phyloP scores from a whole-genome alignment of 2,329 filamentous ascomycete genomes.

The Microdochium nivale region DNA sequence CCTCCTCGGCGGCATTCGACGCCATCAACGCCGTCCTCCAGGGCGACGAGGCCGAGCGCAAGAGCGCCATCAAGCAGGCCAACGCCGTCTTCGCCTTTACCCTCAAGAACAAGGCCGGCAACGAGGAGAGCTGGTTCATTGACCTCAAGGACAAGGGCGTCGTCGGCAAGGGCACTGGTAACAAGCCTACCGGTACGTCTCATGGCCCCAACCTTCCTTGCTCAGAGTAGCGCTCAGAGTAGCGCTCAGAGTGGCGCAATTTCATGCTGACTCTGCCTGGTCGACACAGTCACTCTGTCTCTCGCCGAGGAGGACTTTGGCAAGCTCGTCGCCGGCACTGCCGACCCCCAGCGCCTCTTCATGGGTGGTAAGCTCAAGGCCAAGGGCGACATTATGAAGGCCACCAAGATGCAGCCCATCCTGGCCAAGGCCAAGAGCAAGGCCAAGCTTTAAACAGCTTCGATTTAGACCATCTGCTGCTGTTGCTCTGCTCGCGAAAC shows the following conservation, averaged over 20 bases:
- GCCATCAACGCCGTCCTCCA: slow-evolving; percentile 67
- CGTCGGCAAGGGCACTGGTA: slow-evolving; percentile 68
- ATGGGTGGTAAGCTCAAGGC: slow-evolving; percentile 99
- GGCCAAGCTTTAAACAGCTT: slow-evolving; percentile 62
- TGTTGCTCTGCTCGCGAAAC: no score
- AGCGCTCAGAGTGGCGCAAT: not conserved
- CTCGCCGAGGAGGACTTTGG: slow-evolving; percentile 83
- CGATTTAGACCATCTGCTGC: no score
- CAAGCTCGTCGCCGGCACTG: slow-evolving; percentile 75
- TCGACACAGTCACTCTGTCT: slow-evolving; percentile 63
- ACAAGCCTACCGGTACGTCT: slow-evolving; percentile 73
- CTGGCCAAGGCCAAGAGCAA: slow-evolving; percentile 79
- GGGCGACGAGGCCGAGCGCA: slow-evolving; percentile 58
- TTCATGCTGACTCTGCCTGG: not conserved
- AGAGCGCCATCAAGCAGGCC: slow-evolving; percentile 83
- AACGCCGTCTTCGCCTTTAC: slow-evolving; percentile 85
- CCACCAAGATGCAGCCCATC: slow-evolving; percentile 91
- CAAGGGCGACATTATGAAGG: slow-evolving; percentile 97
- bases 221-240: not conserved
- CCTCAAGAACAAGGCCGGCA: slow-evolving; percentile 76
- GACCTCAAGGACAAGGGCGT: slow-evolving; percentile 86
- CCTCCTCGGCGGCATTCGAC: slow-evolving; percentile 87
- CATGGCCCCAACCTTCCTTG: not conserved
- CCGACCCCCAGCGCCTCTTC: slow-evolving; percentile 90
- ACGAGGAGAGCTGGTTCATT: slow-evolving; percentile 84